Evolutionary conservation across 2,329 filamentous ascomycete genomes (phyloP).

Genomic region (Colletotrichum orchidophilum): DNA sequence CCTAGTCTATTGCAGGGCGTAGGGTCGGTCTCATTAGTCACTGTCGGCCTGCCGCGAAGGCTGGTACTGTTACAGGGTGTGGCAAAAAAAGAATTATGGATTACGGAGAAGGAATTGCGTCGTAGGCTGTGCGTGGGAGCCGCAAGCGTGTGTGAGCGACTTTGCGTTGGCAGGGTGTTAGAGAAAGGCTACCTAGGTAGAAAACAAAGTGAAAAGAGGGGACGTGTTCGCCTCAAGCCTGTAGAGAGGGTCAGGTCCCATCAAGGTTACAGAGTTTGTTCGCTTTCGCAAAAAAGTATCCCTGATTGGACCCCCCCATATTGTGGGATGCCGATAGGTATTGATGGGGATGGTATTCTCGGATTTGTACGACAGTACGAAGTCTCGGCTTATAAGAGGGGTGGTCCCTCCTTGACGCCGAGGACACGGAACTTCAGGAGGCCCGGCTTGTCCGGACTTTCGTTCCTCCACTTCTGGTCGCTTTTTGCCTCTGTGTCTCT

Average conservation of each 20-base stretch:
- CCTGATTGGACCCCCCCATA: conserved; percentile 1
- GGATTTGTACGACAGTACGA: not conserved
- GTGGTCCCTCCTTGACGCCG: not conserved
- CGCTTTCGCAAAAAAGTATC: conserved; percentile 7
- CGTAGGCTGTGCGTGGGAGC: not conserved
- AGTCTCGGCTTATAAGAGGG: not conserved
- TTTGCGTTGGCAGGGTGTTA: not conserved
- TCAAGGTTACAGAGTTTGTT: conserved; percentile 15
- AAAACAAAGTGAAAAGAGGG: no score
- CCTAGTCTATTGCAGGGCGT: not conserved
- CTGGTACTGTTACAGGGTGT: not conserved
- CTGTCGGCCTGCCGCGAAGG: not conserved
- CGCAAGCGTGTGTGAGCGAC: not conserved
- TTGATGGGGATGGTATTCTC: conserved; percentile 12
- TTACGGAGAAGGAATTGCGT: not conserved
- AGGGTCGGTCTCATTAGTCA: not conserved
- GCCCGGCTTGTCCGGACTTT: not conserved
- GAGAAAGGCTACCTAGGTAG: not conserved
- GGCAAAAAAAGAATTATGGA: not conserved
- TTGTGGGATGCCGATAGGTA: conserved; percentile 21
- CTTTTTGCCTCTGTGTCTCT: not conserved
- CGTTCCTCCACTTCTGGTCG: not conserved
- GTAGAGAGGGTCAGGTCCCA: not conserved
- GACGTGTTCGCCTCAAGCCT: not conserved
- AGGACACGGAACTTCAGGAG: not conserved